phyloP scores from a whole-genome alignment of 2,329 filamentous ascomycete genomes.

The Neonectria punicea region DNA sequence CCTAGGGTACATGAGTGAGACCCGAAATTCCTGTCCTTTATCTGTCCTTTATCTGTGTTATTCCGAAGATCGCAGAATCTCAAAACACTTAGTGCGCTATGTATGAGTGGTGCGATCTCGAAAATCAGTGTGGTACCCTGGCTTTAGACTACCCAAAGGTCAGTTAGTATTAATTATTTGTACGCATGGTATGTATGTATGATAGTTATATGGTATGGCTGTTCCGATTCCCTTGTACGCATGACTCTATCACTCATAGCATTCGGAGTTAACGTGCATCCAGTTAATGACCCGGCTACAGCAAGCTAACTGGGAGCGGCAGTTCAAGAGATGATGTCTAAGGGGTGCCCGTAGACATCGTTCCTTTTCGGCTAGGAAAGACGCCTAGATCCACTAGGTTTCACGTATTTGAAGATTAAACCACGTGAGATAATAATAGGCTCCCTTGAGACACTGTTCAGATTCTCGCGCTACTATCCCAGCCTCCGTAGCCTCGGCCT shows the following conservation, averaged over 20 bases:
- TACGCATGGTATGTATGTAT: not conserved
- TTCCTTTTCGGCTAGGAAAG: not conserved
- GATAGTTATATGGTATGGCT: not conserved
- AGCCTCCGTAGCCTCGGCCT: not conserved
- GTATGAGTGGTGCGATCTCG: not conserved
- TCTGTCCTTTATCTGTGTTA: not conserved
- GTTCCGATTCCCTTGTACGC: not conserved
- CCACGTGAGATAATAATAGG: not conserved
- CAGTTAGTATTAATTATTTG: not conserved
- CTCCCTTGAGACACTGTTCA: not conserved
- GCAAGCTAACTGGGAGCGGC: not conserved
- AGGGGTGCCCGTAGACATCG: not conserved
- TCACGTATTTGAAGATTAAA: not conserved
- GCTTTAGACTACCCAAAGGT: too few relatives aligned
- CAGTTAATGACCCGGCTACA: not conserved
- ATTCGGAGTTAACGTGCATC: not conserved
- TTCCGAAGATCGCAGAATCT: not conserved
- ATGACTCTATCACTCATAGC: not conserved
- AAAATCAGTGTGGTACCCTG: not conserved
- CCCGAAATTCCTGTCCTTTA: too few relatives aligned
- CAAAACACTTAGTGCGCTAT: not conserved
- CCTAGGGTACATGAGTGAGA: not conserved
- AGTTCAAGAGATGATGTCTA: not conserved
- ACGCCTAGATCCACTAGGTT: not conserved
- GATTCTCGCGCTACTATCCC: not conserved